Conservation (phyloP, 495 filamentous ascomycete species). For the Penicillium canescens region DNA sequence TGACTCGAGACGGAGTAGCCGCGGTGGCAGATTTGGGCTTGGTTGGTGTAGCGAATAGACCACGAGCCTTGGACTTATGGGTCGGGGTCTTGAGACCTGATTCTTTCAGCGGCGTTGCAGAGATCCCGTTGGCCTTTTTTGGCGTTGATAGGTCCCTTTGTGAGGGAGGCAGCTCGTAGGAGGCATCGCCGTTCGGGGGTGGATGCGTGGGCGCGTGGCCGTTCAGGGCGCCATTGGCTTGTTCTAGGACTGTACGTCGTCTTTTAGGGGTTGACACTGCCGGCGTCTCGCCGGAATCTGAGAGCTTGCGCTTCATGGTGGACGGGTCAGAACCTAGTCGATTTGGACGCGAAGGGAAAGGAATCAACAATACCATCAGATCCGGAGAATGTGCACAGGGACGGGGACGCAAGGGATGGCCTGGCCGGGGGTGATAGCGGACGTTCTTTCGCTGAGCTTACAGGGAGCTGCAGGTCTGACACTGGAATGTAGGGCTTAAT, state of each 20-base stretch:
- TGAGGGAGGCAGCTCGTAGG: constrained; percentile 29
- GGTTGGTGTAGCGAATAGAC: constrained; percentile 43
- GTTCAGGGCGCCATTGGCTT: constrained; percentile 31
- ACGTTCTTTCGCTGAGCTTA: constrained; percentile 6
- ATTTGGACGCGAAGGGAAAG: constrained; percentile 18
- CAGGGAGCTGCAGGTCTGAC: constrained; percentile 5
- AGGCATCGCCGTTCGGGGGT: constrained; percentile 19
- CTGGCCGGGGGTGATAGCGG: constrained; percentile 9
- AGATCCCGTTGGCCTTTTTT: constrained; percentile 33
- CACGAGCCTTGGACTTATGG: constrained; percentile 40
- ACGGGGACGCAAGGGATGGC: constrained; percentile 28
- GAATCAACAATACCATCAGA: constrained; percentile 42
- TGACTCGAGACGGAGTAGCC: constrained; percentile 55
- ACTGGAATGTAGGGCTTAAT: constrained; percentile 10
- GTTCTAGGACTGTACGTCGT: constrained; percentile 24
- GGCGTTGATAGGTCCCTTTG: constrained; percentile 37
- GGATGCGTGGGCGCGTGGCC: constrained; percentile 21
- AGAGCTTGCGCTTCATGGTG: constrained; percentile 48
- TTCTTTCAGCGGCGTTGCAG: constrained; percentile 39
- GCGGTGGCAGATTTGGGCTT: constrained; percentile 29
- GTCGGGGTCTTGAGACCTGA: constrained; percentile 47
- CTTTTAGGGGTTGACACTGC: constrained; percentile 45
- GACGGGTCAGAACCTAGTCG: constrained; percentile 19
- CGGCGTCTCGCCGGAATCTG: constrained; percentile 40
- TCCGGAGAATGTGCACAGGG: constrained; percentile 33